Base-by-base conservation (phyloP, 352 stramenopile genomes). In the Pythium guiyangense region DNA sequence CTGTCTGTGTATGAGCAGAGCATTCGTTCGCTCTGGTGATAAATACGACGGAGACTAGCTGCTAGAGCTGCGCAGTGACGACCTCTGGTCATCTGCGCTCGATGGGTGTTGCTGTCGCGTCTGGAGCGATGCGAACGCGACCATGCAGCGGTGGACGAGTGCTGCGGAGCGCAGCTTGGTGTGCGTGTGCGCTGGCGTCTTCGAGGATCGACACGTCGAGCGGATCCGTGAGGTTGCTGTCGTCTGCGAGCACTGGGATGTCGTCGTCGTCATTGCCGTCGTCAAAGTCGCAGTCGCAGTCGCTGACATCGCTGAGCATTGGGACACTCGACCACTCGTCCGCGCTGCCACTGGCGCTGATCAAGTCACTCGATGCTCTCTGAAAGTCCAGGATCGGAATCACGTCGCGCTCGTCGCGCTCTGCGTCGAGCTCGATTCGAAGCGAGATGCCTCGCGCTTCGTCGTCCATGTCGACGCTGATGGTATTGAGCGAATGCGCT, bases 241-340 rank as follows among this genome's bases (percentile, higher is more conserved):
- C 42, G 42, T 46, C 42, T 46, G 42, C 42, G 18, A 46, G 42
- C 42, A 46, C 18, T 14, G 42, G 42, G 18, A 46, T 46, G 42
- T 46, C 42, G 42, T 46, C 42, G 42, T 15, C 42, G 11, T 46
- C 42, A 10, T 46, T 15, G 39, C 8, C 20, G 15, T 9, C 20
- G 42, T 25, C 17, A 18, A 14, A 22, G 42, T 46, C n/a, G n/a
- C 66, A 64, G 49, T 65, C 57, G n/a, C n/a, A n/a, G n/a, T n/a
- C n/a, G n/a, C n/a, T n/a, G n/a, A 34, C 29, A 34, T 46, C 42
- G 3, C 42, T 17, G 6, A 46, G 42, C n/a, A n/a, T n/a, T n/a
- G n/a, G n/a, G n/a, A n/a, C n/a, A n/a, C n/a, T n/a, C n/a, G n/a
- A n/a, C n/a, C n/a, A 18, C n/a, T 15, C 20, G 42, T 26, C 17